Percentiles rank a stretch among this genome's conserved stretches.
Conservation (phyloP, 2,329 filamentous ascomycete species). For the Hypoxylon rubiginosum region DNA sequence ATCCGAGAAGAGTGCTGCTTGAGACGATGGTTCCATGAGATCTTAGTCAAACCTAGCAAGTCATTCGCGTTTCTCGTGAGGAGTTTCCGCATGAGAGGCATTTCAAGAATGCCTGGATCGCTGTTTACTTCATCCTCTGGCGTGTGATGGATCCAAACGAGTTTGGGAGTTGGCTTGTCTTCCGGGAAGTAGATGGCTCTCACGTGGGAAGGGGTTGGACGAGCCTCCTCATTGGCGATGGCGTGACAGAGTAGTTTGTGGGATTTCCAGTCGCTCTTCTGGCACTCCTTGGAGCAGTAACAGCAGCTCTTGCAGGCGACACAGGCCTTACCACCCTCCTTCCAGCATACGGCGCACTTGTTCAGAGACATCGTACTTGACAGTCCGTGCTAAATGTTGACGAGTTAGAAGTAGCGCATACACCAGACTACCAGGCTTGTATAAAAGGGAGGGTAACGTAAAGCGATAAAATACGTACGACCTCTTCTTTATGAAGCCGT, state of each 20-base stretch:
- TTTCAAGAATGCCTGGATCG: not conserved
- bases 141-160: slow-evolving; percentile 16
- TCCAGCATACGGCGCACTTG: slow-evolving; percentile 26
- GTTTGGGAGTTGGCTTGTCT: not conserved
- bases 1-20: not conserved
- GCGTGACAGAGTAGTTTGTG: slow-evolving; percentile 22
- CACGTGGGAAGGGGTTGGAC: slow-evolving; percentile 9
- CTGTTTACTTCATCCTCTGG: not conserved
- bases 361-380: not conserved
- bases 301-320: slow-evolving; percentile 18
- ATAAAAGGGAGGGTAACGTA: not conserved
- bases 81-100: not conserved
- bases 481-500: not conserved
- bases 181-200: slow-evolving; percentile 22
- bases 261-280: slow-evolving; percentile 20
- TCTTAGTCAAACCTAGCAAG: not conserved
- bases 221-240: not conserved
- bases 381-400: not conserved
- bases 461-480: not conserved
- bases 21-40: not conserved
- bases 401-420: not conserved
- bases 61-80: not conserved
- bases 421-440: not conserved
- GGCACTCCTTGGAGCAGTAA: slow-evolving; percentile 35
- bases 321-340: slow-evolving; percentile 5